phyloP scores from a whole-genome alignment of 306 rosid species.

The peach (Prunus persica) region DNA sequence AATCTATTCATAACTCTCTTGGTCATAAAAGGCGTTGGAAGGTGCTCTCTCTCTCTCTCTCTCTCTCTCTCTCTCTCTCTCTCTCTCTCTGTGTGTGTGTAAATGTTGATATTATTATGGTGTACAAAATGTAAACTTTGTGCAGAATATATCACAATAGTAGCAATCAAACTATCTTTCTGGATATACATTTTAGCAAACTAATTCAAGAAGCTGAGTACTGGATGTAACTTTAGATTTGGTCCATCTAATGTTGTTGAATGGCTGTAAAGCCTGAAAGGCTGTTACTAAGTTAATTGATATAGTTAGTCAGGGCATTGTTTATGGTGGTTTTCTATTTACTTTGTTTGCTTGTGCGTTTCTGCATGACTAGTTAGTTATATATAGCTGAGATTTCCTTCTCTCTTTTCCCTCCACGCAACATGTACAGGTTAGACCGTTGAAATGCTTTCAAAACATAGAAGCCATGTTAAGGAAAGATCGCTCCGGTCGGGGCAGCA shows the following conservation, averaged over 20 bases:
- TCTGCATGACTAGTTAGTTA: background rate
- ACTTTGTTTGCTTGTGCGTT: background rate
- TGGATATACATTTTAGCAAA: no score
- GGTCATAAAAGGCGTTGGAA: conserved; percentile 79
- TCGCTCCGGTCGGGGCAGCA: conserved; percentile 41
- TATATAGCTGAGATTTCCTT: conserved; percentile 1
- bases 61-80: background rate
- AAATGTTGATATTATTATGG: background rate
- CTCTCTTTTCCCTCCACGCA: conserved; percentile 15
- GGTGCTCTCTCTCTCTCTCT: conserved; percentile 46
- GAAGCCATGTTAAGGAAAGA: conserved; percentile 71
- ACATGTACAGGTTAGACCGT: conserved; percentile 68
- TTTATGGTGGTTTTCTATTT: background rate
- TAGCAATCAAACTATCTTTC: background rate
- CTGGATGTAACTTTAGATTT: background rate
- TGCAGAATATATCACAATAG: background rate
- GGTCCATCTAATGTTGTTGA: background rate
- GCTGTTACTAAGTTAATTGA: background rate
- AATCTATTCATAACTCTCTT: conserved; percentile 53
- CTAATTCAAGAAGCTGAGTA: background rate
- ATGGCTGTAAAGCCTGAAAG: background rate
- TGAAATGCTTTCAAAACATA: conserved; percentile 77
- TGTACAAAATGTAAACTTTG: background rate
- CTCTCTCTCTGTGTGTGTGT: no score
- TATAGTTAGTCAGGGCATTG: background rate